phyloP scores from a whole-genome alignment of 495 filamentous ascomycete species.

The Chaetomium cochliodes region DNA sequence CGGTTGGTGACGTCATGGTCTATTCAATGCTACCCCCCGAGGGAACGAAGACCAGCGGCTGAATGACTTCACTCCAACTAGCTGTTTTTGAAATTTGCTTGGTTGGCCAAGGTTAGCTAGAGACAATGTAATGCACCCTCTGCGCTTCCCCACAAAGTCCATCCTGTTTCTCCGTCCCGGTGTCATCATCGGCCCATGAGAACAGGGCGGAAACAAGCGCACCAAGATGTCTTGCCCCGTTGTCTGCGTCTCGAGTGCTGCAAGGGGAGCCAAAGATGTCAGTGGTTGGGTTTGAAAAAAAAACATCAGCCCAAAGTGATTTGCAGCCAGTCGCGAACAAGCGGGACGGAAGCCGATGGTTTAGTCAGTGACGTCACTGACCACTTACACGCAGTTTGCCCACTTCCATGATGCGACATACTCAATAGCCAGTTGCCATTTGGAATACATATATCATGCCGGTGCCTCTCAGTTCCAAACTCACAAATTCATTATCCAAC shows the following conservation, averaged over 20 bases:
- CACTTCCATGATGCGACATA: background rate
- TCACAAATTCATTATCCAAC: background rate
- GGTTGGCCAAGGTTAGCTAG: background rate
- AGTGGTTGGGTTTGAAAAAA: too few species aligned
- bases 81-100: background rate
- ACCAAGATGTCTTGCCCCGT: background rate
- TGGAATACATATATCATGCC: background rate
- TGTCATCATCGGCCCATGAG: conserved; percentile 2
- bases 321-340: background rate
- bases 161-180: background rate
- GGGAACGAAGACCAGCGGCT: background rate
- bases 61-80: background rate
- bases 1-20: background rate
- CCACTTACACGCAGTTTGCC: conserved; percentile 11
- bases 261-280: background rate
- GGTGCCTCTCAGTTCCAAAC: background rate
- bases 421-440: background rate
- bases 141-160: background rate
- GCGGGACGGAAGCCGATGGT: background rate
- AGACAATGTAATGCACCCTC: background rate
- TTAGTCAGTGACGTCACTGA: conserved; percentile 7
- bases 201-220: background rate
- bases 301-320: background rate
- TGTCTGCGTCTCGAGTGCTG: too few species aligned
- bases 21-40: background rate